These are phyloP conservation scores for Exophiala viscosa DNA, from an alignment of 2,329 filamentous ascomycete species.

Conservation along the genomic window DNA sequence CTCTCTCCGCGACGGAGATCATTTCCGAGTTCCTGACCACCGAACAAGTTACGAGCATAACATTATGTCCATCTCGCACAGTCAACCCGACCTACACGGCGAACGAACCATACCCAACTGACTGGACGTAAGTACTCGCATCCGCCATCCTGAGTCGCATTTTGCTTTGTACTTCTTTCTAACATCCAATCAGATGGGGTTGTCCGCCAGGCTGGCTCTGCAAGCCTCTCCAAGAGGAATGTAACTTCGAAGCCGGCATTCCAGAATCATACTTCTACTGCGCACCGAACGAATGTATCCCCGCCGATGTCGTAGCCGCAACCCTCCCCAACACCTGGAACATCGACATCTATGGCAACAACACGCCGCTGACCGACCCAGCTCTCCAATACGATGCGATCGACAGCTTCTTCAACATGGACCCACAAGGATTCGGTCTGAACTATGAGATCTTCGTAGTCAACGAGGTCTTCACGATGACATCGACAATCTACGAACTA, in stretches of 20 bases:
- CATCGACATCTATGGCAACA: slow-evolving; percentile 22
- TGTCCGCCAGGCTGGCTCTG: slow-evolving; percentile 45
- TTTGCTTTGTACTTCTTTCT: background rate
- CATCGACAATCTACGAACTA: slow-evolving; percentile 40
- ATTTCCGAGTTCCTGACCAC: slow-evolving; percentile 13
- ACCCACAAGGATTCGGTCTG: slow-evolving; percentile 60
- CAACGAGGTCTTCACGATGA: slow-evolving; percentile 41
- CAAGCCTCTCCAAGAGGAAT: slow-evolving; percentile 37
- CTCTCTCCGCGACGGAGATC: slow-evolving; percentile 5
- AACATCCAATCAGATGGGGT: slow-evolving; percentile 37
- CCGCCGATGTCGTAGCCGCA: slow-evolving; percentile 30
- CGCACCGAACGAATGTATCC: slow-evolving; percentile 39
- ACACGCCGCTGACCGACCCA: slow-evolving; percentile 35
- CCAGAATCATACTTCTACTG: slow-evolving; percentile 40
- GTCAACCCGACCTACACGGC: slow-evolving; percentile 34
- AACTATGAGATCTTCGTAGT: slow-evolving; percentile 59
- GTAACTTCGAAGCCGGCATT: slow-evolving; percentile 40
- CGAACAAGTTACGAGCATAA: slow-evolving; percentile 19
- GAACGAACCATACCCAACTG: slow-evolving; percentile 27
- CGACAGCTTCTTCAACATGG: slow-evolving; percentile 59
- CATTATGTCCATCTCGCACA: slow-evolving; percentile 31
- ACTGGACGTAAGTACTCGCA: slow-evolving; percentile 27
- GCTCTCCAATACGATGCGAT: slow-evolving; percentile 18
- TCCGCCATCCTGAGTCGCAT: background rate
- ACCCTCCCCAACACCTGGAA: slow-evolving; percentile 30